Base-by-base conservation (phyloP, 768 basidiomycete genomes). In the Coprinopsis cinerea region DNA sequence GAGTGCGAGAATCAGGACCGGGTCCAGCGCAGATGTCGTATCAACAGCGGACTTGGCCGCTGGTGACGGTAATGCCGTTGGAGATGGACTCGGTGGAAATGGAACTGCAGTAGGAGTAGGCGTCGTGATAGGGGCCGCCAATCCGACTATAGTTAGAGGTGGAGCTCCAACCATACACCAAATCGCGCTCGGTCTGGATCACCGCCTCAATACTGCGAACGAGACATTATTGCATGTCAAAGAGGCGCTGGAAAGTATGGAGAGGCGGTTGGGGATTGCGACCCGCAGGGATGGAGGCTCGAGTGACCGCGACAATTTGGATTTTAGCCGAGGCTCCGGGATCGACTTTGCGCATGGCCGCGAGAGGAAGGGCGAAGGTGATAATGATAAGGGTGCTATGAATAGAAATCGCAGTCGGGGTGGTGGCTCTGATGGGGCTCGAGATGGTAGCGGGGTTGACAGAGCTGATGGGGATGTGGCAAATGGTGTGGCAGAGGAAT, bases 131-230 rank as follows among this genome's bases (percentile, higher is more conserved):
- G n/a, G n/a, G n/a, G n/a, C n/a, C n/a, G n/a, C n/a, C n/a, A n/a
- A n/a, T n/a, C n/a, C n/a, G n/a, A n/a, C n/a, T n/a, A n/a, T n/a
- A n/a, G n/a, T n/a, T n/a, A n/a, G n/a, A n/a, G n/a, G n/a, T n/a
- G n/a, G n/a, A n/a, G n/a, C n/a, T n/a, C 61, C 59, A 18, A 66
- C 54, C 5, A 60, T 71, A 14, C 67, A 68, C 35, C 57, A 70
- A 41, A 59, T 67, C 47, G 52, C 69, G 0, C 49, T 63, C 2
- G 61, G 54, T 13, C 57, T 73, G 22, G 65, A 66, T 37, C 57
- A 60, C 32, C 62, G 59, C 7, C 55, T 61, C 6, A 58, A 57
- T 44, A 55, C 57, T 17, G 60, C 65, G 28, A 55, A 61, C 24
- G 56, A 59, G 18, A 51, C 57, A 34, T 52, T 70, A 18, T 44